Evolutionary conservation across 257 asterid genomes (phyloP).

Genomic region (Jasminum sambac): DNA sequence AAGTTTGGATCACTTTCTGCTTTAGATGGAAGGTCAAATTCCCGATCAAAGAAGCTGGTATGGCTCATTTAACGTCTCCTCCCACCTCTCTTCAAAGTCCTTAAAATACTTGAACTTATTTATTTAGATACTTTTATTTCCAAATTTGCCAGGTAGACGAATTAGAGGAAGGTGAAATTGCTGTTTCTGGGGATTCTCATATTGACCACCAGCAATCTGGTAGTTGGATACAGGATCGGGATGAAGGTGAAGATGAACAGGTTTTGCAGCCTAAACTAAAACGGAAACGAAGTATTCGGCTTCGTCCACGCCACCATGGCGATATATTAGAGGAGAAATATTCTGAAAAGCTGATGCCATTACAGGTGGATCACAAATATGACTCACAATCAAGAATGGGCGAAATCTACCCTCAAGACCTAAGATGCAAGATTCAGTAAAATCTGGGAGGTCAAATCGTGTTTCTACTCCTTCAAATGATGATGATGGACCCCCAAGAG

Average conservation of each 20-base stretch:
- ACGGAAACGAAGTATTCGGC: slow-evolving; percentile 86
- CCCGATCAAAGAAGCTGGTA: slow-evolving; percentile 84
- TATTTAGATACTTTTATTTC: slow-evolving; percentile 15
- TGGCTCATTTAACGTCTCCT: too few relatives aligned
- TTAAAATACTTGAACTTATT: slow-evolving; percentile 3
- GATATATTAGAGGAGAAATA: slow-evolving; percentile 65
- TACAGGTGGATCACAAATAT: slow-evolving; percentile 62
- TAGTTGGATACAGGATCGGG: slow-evolving; percentile 93
- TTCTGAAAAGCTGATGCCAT: slow-evolving; percentile 57
- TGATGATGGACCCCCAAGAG: slow-evolving; percentile 52
- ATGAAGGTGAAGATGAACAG: slow-evolving; percentile 98
- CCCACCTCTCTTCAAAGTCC: too few relatives aligned
- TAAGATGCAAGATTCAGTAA: slow-evolving; percentile 46
- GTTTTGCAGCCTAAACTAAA: slow-evolving; percentile 91
- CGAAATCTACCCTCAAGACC: slow-evolving; percentile 53
- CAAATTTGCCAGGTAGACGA: slow-evolving; percentile 67
- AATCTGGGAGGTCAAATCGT: slow-evolving; percentile 53
- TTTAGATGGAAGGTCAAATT: slow-evolving; percentile 74
- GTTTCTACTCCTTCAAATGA: slow-evolving; percentile 52
- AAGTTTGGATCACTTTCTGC: slow-evolving; percentile 99
- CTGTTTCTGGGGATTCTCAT: slow-evolving; percentile 83
- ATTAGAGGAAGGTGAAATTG: slow-evolving; percentile 96
- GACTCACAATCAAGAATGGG: slow-evolving; percentile 57
- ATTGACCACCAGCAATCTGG: slow-evolving; percentile 94
- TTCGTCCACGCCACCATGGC: slow-evolving; percentile 66